These are phyloP conservation scores for Aspergillus neoniger DNA, from an alignment of 2,329 filamentous ascomycete species.

Conservation along the genomic window DNA sequence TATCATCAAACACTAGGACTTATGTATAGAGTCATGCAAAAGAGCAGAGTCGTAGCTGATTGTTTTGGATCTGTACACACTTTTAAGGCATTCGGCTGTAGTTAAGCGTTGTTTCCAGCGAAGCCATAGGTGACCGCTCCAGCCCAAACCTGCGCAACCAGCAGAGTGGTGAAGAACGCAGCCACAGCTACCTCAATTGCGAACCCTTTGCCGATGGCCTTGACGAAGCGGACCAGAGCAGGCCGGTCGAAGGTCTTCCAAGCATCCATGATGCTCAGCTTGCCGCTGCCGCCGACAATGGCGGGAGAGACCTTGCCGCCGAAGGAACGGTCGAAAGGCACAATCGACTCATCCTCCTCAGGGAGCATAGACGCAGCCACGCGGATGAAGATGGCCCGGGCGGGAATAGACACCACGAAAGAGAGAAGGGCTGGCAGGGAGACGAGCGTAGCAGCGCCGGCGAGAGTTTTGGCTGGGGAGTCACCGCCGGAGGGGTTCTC, in stretches of 20 bases:
- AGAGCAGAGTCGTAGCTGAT: background rate
- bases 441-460: conserved; percentile 25
- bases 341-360: conserved; percentile 77
- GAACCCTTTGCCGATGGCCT: conserved; percentile 73
- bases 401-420: conserved; percentile 70
- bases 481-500: background rate
- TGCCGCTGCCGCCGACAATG: conserved; percentile 71
- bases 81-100: background rate
- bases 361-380: conserved; percentile 85
- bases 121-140: conserved; percentile 14
- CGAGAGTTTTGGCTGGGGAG: conserved; percentile 4
- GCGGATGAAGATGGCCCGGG: conserved; percentile 74
- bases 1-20: background rate
- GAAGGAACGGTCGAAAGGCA: conserved; percentile 88
- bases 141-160: conserved; percentile 13
- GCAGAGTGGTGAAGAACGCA: conserved; percentile 30
- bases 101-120: background rate
- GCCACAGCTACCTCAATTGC: conserved; percentile 54
- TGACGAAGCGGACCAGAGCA: conserved; percentile 71
- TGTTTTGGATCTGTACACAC: background rate
- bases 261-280: conserved; percentile 71
- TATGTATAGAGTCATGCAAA: background rate
- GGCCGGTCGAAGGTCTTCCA: conserved; percentile 76
- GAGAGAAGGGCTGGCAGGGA: conserved; percentile 52
- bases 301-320: conserved; percentile 73